Evolutionary conservation across 2,329 filamentous ascomycete species (phyloP), one percentile per base, ranked within the genome.

Genomic region (Orbilia blumenaviensis): DNA sequence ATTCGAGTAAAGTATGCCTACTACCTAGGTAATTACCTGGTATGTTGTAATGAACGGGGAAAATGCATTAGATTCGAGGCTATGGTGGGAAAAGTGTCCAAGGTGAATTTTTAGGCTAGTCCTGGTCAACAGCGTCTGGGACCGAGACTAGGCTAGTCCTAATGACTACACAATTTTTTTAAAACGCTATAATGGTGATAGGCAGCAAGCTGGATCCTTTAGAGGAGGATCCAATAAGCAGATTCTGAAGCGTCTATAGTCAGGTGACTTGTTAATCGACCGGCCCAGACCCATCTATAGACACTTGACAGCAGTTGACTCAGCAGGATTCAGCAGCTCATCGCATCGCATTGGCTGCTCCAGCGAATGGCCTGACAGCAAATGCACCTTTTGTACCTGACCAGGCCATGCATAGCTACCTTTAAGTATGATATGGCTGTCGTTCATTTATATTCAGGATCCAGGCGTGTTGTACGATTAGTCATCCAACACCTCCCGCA

Each of bases 391-490:
- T 67, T 36, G 63, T 60, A 67, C 63, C n/a, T 27, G 2, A 21
- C 8, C 14, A 8, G 6, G 3, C 36, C 36, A 8, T 23, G 16
- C 29, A 16, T 21, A 18, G 6, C 46, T 12, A 46, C 18, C 16
- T n/a, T 52, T 23, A 3, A 2, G 14, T 7, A 8, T 23, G 18
- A 2, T 21, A 9, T 23, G 46, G 14, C 27, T 18, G 27, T 54
- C n/a, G 50, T 21, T 18, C 1, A 27, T 29, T 12, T 8, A 34
- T n/a, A 25, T 14, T 23, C 67, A 66, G 68, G 61, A 66, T 66
- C 68, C 61, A 54, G 12, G 32, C 58, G 69, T 56, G 69, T 74
- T 74, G 69, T 14, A 18, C 41, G 46, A 44, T 75, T 75, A 75
- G 71, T 75, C 71, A 75, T 66, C 71, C n/a, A 38, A 41, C 27